Conservation (phyloP, 768 basidiomycete species). For the Russula dissimulans region DNA sequence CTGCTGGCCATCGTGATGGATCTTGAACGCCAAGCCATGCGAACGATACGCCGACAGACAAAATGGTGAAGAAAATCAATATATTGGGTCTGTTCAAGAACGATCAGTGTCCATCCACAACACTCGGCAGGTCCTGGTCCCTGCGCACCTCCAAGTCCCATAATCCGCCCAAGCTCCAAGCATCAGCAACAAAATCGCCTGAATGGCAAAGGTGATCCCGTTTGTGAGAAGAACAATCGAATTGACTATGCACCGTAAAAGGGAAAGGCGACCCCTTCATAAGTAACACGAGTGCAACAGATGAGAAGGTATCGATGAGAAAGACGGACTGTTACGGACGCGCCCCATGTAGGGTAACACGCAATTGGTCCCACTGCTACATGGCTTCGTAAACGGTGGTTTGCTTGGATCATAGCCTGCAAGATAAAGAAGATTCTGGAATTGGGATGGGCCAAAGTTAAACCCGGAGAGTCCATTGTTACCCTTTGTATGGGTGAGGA, state of each 20-base stretch:
- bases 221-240: constrained; percentile 73
- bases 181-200: constrained; percentile 53
- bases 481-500: constrained; percentile 29
- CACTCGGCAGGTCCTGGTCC: not conserved
- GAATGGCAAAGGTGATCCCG: constrained; percentile 70
- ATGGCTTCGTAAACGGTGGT: constrained; percentile 44
- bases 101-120: not conserved
- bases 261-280: not conserved
- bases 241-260: constrained; percentile 39
- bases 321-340: constrained; percentile 46
- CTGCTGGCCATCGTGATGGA: constrained; percentile 53
- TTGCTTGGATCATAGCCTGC: constrained; percentile 65
- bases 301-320: not conserved
- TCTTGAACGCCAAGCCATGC: constrained; percentile 70
- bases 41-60: constrained; percentile 61
- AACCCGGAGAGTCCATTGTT: constrained; percentile 63
- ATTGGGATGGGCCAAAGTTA: constrained; percentile 68
- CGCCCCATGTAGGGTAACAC: constrained; percentile 58
- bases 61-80: constrained; percentile 61
- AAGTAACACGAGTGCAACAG: not conserved
- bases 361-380: constrained; percentile 41
- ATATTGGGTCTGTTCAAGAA: constrained; percentile 51
- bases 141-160: constrained; percentile 60
- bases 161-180: constrained; percentile 80
- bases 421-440: constrained; percentile 62